Evolutionary conservation across 1,284 basidiomycete genomes (phyloP), one percentile per base, ranked within the genome.

Genomic region (Pascua sp.): DNA sequence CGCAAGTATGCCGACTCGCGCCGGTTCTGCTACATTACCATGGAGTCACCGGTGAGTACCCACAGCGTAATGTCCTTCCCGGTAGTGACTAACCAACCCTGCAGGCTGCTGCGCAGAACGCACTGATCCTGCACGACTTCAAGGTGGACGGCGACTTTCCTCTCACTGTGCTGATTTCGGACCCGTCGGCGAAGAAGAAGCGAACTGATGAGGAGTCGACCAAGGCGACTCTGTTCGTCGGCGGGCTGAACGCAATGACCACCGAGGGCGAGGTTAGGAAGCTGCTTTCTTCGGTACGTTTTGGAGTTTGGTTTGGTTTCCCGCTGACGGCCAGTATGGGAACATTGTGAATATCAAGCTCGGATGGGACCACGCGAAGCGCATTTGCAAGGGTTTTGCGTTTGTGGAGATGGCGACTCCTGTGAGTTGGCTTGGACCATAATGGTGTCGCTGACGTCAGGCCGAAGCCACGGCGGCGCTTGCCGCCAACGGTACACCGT

Each of bases 21-120:
- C 32, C 83, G 96, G 12, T 98, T 99, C 77, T 95, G 91, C 72
- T 99, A 98, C 72, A 81, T 99, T 2, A 94, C 97, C 64, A 97
- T 84, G 72, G 87, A 87, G 1, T 86, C 85, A 18, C 89, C 91
- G 0, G 91, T 91, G 66, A 59, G 87, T 79, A 9, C 18, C 11
- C 15, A 5, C 1, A n/a, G 11, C 17, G 11, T 8, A 18, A 16
- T 39, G 24, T 17, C 17, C 15, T 8, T 10, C 18, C 5, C 5
- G 18, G 9, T 41, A 12, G 3, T 11, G 43, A 52, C 55, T 56
- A 40, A 57, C 42, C 12, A 32, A 32, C 24, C 24, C 24, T 32
- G n/a, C 63, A 90, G 88, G 73, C 80, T 11, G 82, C 87, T 1
- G 93, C 95, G 0, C 81, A 90, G 70, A 82, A 82, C 9, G 88